These are phyloP conservation scores for Fusarium graminum DNA, from an alignment of 2,329 filamentous ascomycete genomes.

Conservation along the genomic window DNA sequence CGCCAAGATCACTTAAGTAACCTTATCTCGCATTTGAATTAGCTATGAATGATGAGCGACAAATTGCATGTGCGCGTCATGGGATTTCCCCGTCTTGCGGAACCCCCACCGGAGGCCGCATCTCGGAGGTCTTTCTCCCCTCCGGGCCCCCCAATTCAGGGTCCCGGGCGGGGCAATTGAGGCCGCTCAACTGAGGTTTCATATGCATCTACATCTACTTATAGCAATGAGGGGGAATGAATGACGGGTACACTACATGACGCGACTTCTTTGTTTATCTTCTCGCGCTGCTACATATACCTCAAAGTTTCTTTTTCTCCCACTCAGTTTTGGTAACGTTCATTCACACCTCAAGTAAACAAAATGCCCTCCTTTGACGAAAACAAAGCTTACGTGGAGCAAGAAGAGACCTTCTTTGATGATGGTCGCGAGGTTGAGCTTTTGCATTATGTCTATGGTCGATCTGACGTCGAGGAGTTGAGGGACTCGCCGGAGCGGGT, in stretches of 20 bases:
- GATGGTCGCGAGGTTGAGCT: slow-evolving; percentile 82
- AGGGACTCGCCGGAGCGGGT: slow-evolving; percentile 74
- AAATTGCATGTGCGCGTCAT: slow-evolving; percentile 43
- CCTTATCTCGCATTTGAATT: slow-evolving; percentile 12
- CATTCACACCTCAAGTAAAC: background rate
- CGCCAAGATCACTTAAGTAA: slow-evolving; percentile 3
- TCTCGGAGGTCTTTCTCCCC: slow-evolving; percentile 6
- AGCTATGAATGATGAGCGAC: background rate
- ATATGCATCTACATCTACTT: slow-evolving; percentile 22
- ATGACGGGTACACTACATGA: slow-evolving; percentile 44
- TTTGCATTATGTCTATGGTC: slow-evolving; percentile 75
- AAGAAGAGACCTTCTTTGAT: slow-evolving; percentile 66
- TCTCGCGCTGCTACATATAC: slow-evolving; percentile 17
- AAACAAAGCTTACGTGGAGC: slow-evolving; percentile 57
- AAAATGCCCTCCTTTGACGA: slow-evolving; percentile 53
- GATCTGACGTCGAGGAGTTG: slow-evolving; percentile 72
- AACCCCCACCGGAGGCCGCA: slow-evolving; percentile 35
- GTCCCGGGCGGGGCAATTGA: slow-evolving; percentile 22
- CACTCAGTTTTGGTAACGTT: background rate
- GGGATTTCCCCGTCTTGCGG: slow-evolving; percentile 24
- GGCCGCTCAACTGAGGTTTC: slow-evolving; percentile 12
- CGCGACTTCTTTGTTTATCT: slow-evolving; percentile 30
- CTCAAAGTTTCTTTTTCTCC: background rate
- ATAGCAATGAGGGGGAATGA: slow-evolving; percentile 31
- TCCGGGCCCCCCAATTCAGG: slow-evolving; percentile 16